Evolutionary conservation across 257 asterid species (phyloP), one percentile per base, ranked within the genome.

Genomic region (Scutellaria minor): DNA sequence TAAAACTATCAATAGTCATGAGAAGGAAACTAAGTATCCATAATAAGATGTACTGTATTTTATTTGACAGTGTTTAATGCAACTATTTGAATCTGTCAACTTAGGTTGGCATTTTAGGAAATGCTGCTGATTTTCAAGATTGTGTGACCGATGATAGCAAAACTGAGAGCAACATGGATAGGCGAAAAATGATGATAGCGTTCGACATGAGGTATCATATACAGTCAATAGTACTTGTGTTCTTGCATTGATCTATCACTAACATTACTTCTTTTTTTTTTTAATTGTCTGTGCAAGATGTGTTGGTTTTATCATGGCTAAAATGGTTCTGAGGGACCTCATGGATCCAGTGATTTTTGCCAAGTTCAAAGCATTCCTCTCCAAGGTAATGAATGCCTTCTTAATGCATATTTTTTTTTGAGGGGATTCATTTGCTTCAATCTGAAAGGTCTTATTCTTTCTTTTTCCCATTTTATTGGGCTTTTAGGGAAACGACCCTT

Each of bases 91-190:
- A 48, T 54, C 72, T 75, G 55, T 75, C 66, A 70, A 64, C 76
- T 78, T 78, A 91, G 98, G 96, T 91, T 13, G 97, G 98, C 67
- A 88, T 93, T 68, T 75, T 93, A 85, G 97, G 98, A 81, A 93
- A 93, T 88, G 94, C 97, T 68, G 88, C 90, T 41, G 94, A 91
- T 79, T 85, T 93, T 78, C 79, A 81, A 53, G 91, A 91, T 73
- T 82, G 78, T 59, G 77, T 66, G 56, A 73, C 84, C 35, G 89
- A 82, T 73, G 86, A 81, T 62, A 73, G 66, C 80, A 83, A 80
- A 78, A 55, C 81, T 51, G 83, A 78, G 50, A 80, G 81, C 79
- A 67, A 77, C 62, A 46, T 73, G 54, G 91, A 84, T 73, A 86
- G 97, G 78, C 83, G 95, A 77, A 83, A 84, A 73, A 86, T 91